Base-by-base conservation (phyloP, 371 early-diverging fungal species). In the Actinomortierella ambigua region DNA sequence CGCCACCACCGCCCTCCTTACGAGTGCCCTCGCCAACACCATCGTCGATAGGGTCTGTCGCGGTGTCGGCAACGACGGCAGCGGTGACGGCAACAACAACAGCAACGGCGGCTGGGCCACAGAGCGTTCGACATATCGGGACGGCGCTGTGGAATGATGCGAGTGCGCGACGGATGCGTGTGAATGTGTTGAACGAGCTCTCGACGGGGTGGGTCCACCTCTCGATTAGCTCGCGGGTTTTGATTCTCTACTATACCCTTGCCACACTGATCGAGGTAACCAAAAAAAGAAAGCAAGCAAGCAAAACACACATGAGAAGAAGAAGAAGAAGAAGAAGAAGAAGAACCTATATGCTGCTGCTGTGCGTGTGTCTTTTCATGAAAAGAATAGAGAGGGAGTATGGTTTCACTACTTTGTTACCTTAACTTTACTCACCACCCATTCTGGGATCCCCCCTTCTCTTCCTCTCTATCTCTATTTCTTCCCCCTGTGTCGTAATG, bases 231-330 rank as follows among this genome's bases (percentile, higher is more conserved):
- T 73, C 73, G 20, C 62, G 59, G 27, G 9, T 44, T 6, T 23
- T 73, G 22, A 51, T 73, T 40, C 14, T 51, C 34, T 73, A 73
- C 44, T 73, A 73, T 22, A 50, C 57, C 20, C 43, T 28, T 2
- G 64, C 63, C 9, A 73, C 67, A 17, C 14, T 60, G 0, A 23
- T 67, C 34, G 73, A 73, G 67, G 73, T 73, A 34, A 4, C 4
- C 34, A 34, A 4, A 6, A 11, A 4, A 34, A 34, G 34, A 34
- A 34, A 6, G 11, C 34, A 11, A 34, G 11, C 34, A 11, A 34
- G 11, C 4, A 34, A 11, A 34, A 34, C n/a, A 34, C 34, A 34
- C 34, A 34, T 11, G 4, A 11, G 7, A 34, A 34, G 34, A 34
- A 34, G 4, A 34, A 4, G 34, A 34, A 34, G 7, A 11, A 34